phyloP scores from a whole-genome alignment of 1,139 yeast species.

The Kazachstania sp. region DNA sequence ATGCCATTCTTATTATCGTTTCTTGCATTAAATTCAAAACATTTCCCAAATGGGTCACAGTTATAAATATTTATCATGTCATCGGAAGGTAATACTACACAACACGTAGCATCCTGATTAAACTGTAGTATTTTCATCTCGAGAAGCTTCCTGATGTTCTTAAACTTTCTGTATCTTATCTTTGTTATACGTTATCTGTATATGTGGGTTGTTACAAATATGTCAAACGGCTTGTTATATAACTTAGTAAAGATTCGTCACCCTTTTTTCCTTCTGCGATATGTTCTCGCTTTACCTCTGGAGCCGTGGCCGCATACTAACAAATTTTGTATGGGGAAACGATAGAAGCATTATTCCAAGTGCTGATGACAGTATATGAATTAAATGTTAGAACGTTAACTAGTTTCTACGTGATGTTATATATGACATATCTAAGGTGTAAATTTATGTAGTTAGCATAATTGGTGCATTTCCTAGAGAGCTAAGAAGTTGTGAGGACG shows the following conservation, averaged over 20 bases:
- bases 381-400: no score
- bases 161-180: background rate
- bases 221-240: background rate
- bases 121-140: constrained; percentile 26
- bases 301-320: no score
- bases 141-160: background rate
- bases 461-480: no score
- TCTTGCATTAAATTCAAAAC: constrained; percentile 24
- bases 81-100: constrained; percentile 21
- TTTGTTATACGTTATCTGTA: no score
- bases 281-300: background rate
- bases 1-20: background rate
- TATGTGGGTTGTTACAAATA: background rate
- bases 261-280: background rate
- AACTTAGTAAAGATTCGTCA: background rate
- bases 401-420: no score
- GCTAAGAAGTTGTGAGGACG: no score
- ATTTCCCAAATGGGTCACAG: constrained; percentile 32
- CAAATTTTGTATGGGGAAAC: no score
- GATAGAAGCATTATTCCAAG: no score
- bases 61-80: constrained; percentile 23
- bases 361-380: no score
- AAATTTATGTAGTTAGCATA: no score
- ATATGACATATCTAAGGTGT: no score
- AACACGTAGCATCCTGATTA: constrained; percentile 30